These are phyloP conservation scores for Vitis rupestris DNA, from an alignment of 164 flowering plant genomes.

Conservation along the genomic window DNA sequence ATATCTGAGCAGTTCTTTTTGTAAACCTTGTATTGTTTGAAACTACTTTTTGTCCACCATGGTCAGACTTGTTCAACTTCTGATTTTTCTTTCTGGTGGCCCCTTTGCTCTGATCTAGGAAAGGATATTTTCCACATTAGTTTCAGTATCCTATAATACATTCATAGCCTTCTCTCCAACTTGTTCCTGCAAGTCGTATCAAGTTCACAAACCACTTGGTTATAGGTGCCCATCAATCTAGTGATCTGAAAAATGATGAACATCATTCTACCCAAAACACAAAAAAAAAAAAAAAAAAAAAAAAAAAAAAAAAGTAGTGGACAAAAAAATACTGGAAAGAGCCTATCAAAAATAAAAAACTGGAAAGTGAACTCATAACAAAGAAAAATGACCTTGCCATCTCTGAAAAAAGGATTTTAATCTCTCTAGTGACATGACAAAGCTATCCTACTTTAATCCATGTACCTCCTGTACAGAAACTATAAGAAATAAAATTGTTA, in stretches of 20 bases:
- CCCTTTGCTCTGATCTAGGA: slow-evolving; percentile 21
- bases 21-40: not conserved
- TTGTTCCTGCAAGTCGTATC: slow-evolving; percentile 44
- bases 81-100: slow-evolving; percentile 24
- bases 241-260: not conserved
- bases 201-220: not conserved
- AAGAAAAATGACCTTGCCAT: slow-evolving; percentile 50
- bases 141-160: slow-evolving; percentile 18
- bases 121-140: slow-evolving; percentile 22
- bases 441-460: slow-evolving; percentile 37
- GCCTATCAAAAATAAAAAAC: too few species aligned
- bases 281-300: too few species aligned
- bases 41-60: slow-evolving; percentile 18
- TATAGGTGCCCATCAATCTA: not conserved
- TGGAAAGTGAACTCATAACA: not conserved
- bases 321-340: not conserved
- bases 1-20: slow-evolving; percentile 16
- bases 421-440: slow-evolving; percentile 56
- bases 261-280: too few species aligned
- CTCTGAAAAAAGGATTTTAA: slow-evolving; percentile 58
- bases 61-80: slow-evolving; percentile 21
- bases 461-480: too few species aligned
- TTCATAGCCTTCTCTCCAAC: slow-evolving; percentile 21
- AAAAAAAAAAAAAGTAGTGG: not conserved
- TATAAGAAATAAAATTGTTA: too few species aligned